These are phyloP conservation scores for Trichoderma gracile DNA, from an alignment of 2,329 filamentous ascomycete genomes.

Conservation along the genomic window DNA sequence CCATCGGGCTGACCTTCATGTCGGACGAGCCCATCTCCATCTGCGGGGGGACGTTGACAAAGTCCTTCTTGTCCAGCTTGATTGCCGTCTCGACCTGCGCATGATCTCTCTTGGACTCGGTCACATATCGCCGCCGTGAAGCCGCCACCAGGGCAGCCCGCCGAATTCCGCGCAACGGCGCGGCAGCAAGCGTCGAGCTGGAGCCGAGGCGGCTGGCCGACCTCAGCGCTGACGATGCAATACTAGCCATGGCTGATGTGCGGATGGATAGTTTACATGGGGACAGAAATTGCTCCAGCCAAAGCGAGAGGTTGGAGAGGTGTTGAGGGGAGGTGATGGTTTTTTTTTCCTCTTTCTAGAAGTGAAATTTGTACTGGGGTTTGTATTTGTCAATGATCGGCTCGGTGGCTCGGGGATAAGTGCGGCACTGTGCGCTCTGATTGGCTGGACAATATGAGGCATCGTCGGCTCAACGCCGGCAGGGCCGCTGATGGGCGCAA, in stretches of 20 bases:
- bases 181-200: conserved; percentile 37
- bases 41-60: conserved; percentile 56
- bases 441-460: conserved; percentile 35
- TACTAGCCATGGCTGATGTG: conserved; percentile 56
- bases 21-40: conserved; percentile 49
- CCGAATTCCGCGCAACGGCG: conserved; percentile 35
- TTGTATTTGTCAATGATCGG: conserved; percentile 42
- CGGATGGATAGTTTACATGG: conserved; percentile 29
- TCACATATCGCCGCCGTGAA: conserved; percentile 70
- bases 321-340: conserved; percentile 22
- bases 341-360: conserved; percentile 13
- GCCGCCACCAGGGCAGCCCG: conserved; percentile 37
- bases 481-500: neutral
- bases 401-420: conserved; percentile 43
- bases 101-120: conserved; percentile 74
- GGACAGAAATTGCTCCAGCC: conserved; percentile 29
- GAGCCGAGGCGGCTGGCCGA: conserved; percentile 66
- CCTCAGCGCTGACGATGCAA: conserved; percentile 69
- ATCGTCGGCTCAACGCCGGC: conserved; percentile 8
- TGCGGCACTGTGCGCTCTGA: conserved; percentile 31
- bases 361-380: conserved; percentile 14
- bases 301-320: conserved; percentile 29
- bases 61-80: conserved; percentile 81
- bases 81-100: conserved; percentile 87
- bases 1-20: conserved; percentile 70